A percentile compares a stretch with the other conserved stretches of the same genome.
Evolutionary conservation across 257 asterid genomes (phyloP).

Genomic region (Catharanthus roseus): DNA sequence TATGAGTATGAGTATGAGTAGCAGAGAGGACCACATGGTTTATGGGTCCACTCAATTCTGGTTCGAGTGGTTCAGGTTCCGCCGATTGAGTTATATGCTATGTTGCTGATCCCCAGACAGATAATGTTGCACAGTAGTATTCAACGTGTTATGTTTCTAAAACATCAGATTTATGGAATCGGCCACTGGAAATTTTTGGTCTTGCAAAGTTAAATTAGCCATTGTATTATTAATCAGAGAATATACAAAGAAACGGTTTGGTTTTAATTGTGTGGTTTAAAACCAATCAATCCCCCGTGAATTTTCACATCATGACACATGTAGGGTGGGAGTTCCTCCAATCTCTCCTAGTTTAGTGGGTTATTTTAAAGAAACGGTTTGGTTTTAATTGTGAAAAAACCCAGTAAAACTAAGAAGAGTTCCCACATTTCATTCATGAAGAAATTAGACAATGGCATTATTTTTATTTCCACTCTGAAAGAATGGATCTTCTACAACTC

Average conservation of each 20-base stretch:
- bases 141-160: constrained; percentile 4
- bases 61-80: constrained; percentile 23
- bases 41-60: not conserved
- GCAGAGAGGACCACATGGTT: not conserved
- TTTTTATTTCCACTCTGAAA: not conserved
- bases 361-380: no score
- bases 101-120: constrained; percentile 24
- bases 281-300: no score
- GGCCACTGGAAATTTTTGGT: no score
- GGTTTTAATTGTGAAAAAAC: no score
- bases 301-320: no score
- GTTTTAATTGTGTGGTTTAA: no score
- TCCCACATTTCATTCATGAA: not conserved
- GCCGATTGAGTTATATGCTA: constrained; percentile 16
- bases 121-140: not conserved
- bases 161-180: not conserved
- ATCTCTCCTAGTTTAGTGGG: no score
- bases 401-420: not conserved
- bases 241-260: no score
- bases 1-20: not conserved
- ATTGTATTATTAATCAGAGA: no score
- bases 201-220: no score
- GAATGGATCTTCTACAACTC: not conserved
- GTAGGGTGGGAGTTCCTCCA: no score
- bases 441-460: not conserved